phyloP scores from a whole-genome alignment of 176 grass and related monocot species.

The Thinopyrum elongatum region DNA sequence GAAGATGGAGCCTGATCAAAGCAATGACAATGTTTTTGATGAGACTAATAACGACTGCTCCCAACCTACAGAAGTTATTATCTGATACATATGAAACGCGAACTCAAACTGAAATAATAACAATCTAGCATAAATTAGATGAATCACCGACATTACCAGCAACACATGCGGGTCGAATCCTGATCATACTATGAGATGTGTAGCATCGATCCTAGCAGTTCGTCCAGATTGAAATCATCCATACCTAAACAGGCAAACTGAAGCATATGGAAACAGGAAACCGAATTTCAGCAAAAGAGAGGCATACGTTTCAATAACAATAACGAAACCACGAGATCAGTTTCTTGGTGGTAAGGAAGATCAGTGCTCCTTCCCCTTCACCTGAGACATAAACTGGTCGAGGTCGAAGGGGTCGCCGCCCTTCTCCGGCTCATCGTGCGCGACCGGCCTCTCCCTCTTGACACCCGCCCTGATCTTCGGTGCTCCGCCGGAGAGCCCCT shows the following conservation, averaged over 20 bases:
- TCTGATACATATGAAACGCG: not conserved
- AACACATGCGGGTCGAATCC: not conserved
- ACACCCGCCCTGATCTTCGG: not conserved
- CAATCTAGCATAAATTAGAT: not conserved
- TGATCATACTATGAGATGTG: not conserved
- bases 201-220: not conserved
- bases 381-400: constrained; percentile 51
- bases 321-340: not conserved
- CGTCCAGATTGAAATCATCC: not conserved
- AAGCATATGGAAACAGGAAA: not conserved
- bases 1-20: not conserved
- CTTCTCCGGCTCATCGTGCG: constrained; percentile 44
- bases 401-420: constrained; percentile 61
- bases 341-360: not conserved
- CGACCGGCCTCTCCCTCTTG: constrained; percentile 58
- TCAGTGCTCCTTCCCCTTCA: constrained; percentile 53
- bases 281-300: not conserved
- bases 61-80: not conserved
- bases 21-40: not conserved
- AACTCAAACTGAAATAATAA: not conserved
- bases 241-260: not conserved
- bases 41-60: not conserved
- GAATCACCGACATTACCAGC: not conserved
- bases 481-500: constrained; percentile 26
- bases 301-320: no score